These are phyloP conservation scores for Sporothrix pseudoabietina DNA, from an alignment of 2,329 filamentous ascomycete species.

Conservation along the genomic window DNA sequence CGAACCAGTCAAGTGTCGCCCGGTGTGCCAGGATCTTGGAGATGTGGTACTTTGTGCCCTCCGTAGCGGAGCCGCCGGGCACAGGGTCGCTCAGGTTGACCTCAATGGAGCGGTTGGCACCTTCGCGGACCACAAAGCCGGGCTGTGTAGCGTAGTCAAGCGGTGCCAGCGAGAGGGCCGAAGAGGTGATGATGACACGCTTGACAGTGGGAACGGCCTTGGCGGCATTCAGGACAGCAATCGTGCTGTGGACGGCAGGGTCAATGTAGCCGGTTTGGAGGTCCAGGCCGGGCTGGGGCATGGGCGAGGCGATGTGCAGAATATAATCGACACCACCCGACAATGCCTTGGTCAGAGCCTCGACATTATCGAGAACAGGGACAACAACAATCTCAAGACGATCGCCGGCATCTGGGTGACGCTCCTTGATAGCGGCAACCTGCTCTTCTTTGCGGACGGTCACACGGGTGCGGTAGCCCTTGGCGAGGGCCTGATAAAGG, in stretches of 20 bases:
- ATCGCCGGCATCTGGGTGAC: neutral
- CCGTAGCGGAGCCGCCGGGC: constrained; percentile 36
- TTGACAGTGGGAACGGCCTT: neutral
- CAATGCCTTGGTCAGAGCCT: neutral
- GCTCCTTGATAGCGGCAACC: neutral
- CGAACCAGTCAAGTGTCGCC: constrained; percentile 28
- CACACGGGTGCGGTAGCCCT: constrained; percentile 19
- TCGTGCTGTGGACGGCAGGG: constrained; percentile 38
- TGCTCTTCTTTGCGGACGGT: constrained; percentile 24
- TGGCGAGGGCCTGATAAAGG: constrained; percentile 10
- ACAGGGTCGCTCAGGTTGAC: neutral
- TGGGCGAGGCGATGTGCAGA: constrained; percentile 26
- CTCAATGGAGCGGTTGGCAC: neutral
- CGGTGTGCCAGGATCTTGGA: constrained; percentile 36
- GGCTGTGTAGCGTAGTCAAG: neutral
- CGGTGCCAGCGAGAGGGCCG: constrained; percentile 15
- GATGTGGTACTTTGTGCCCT: constrained; percentile 38
- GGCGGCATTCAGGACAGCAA: constrained; percentile 22
- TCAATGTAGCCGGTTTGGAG: constrained; percentile 34
- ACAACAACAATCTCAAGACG: constrained; percentile 15
- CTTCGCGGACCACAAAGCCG: neutral
- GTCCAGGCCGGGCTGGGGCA: neutral
- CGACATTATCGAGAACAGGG: neutral
- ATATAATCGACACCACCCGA: constrained; percentile 12
- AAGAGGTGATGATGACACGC: constrained; percentile 28